These are phyloP conservation scores for Elsinoe fawcettii DNA, from an alignment of 2,329 filamentous ascomycete genomes.

Conservation along the genomic window DNA sequence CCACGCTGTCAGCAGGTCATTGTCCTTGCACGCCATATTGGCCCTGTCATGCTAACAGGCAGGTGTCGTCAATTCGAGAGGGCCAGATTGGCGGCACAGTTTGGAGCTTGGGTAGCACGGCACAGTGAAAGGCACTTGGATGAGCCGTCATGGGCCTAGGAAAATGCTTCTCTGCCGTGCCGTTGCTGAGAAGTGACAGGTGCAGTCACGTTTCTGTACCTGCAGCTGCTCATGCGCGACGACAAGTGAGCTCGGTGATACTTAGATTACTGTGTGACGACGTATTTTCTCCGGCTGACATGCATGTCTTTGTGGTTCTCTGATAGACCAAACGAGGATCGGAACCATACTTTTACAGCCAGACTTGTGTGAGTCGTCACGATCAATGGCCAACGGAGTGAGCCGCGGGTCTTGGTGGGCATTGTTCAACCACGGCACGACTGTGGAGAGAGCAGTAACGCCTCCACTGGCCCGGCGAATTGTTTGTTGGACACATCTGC, in stretches of 20 bases:
- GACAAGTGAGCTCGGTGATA: background rate
- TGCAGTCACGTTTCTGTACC: background rate
- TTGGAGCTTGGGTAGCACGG: background rate
- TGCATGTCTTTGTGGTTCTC: background rate
- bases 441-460: background rate
- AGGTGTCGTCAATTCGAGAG: background rate
- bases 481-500: background rate
- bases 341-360: background rate
- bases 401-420: background rate
- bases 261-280: background rate
- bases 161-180: conserved; percentile 1
- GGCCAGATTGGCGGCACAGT: background rate
- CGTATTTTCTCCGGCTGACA: background rate
- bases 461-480: background rate
- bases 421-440: background rate
- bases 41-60: background rate
- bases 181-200: background rate
- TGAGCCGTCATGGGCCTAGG: background rate
- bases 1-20: background rate
- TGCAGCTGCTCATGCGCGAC: conserved; percentile 1
- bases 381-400: background rate
- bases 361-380: background rate
- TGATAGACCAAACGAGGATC: background rate
- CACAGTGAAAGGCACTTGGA: background rate
- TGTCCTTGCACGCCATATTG: background rate